Evolutionary conservation across 1,284 basidiomycete species (phyloP).

Genomic region (Melampsora medusae): DNA sequence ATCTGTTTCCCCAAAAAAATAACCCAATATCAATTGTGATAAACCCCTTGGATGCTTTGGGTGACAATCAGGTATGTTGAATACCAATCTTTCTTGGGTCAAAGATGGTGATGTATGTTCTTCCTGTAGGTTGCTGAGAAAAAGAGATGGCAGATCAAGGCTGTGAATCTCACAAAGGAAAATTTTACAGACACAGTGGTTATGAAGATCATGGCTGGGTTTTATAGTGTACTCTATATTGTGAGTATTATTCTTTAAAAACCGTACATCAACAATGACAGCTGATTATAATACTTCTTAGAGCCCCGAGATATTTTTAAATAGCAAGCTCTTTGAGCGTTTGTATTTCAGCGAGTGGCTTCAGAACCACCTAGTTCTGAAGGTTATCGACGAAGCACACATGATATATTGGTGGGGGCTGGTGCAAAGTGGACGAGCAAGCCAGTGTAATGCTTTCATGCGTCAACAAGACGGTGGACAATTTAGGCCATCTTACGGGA

Average conservation of each 20-base stretch:
- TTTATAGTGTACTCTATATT: conserved; percentile 14
- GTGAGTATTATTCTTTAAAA: neutral
- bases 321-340: neutral
- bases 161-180: conserved; percentile 7
- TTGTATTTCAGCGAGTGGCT: conserved; percentile 5
- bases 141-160: neutral
- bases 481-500: neutral
- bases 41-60: conserved; percentile 16
- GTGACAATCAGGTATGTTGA: conserved; percentile 13
- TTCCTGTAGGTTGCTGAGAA: conserved; percentile 1
- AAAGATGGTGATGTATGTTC: neutral
- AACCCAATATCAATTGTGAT: neutral
- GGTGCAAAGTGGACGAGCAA: too few species aligned
- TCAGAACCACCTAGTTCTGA: neutral
- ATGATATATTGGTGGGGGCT: neutral
- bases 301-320: conserved; percentile 13
- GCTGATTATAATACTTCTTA: neutral
- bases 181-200: neutral
- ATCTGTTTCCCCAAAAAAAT: neutral
- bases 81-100: neutral
- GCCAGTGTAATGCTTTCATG: too few species aligned
- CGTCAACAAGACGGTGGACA: neutral
- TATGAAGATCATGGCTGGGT: neutral
- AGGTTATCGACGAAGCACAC: too few species aligned
- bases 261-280: neutral